These are phyloP conservation scores for Limonium bicolor DNA, from an alignment of 148 eudicot species.

Conservation along the genomic window DNA sequence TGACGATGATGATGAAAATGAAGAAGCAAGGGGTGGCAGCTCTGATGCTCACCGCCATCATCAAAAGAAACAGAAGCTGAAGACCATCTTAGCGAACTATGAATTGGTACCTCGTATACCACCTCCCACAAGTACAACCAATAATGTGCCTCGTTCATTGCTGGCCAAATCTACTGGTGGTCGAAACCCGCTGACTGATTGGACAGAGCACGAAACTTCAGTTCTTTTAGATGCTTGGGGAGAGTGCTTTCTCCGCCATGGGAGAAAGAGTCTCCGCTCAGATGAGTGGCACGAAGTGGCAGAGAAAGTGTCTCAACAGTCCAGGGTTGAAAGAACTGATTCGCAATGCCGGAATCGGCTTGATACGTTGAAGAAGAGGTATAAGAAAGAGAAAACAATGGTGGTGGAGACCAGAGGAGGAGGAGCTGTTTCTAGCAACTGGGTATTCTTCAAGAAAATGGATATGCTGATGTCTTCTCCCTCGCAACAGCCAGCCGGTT, in stretches of 20 bases:
- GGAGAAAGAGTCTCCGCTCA: constrained; percentile 56
- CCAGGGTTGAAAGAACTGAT: constrained; percentile 40
- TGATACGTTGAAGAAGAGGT: constrained; percentile 65
- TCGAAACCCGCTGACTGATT: constrained; percentile 32
- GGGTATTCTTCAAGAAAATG: constrained; percentile 63
- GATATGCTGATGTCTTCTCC: constrained; percentile 43
- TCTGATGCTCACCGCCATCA: constrained; percentile 14
- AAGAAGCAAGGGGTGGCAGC: constrained; percentile 7
- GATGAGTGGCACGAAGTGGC: constrained; percentile 83
- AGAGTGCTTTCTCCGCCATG: constrained; percentile 35
- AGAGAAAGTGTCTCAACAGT: constrained; percentile 39
- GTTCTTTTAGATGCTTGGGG: constrained; percentile 75
- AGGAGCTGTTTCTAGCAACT: constrained; percentile 14
- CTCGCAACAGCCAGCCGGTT: constrained; percentile 26
- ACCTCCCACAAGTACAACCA: too few species aligned
- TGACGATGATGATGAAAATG: constrained; percentile 6
- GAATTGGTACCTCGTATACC: constrained; percentile 74
- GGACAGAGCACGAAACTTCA: constrained; percentile 67
- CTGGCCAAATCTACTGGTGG: constrained; percentile 19
- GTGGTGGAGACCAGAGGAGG: constrained; percentile 7
- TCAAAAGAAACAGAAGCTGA: constrained; percentile 54
- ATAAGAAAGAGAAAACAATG: constrained; percentile 50
- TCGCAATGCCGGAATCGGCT: constrained; percentile 66
- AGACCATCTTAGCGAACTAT: constrained; percentile 43
- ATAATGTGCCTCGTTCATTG: constrained; percentile 25